Conservation (phyloP, 2,329 filamentous ascomycete genomes). For the Colletotrichum sp. region DNA sequence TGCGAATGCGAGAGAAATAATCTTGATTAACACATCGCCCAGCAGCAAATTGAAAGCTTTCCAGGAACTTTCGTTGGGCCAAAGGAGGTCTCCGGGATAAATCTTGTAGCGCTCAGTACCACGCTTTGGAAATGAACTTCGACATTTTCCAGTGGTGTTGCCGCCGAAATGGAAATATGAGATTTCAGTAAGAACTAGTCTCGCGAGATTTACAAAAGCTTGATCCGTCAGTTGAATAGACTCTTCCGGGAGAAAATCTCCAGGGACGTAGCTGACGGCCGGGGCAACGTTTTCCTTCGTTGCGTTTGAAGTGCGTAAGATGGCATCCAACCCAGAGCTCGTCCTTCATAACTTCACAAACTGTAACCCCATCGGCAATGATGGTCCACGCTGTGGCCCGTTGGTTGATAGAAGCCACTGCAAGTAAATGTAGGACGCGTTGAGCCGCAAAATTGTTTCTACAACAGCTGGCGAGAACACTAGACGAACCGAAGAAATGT, state of each 20-base stretch:
- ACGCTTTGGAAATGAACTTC: not conserved
- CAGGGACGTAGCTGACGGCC: not conserved
- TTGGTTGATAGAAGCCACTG: not conserved
- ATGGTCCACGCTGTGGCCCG: not conserved
- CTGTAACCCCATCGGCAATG: not conserved
- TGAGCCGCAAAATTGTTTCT: not conserved
- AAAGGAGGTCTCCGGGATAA: constrained; percentile 32
- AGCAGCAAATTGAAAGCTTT: constrained; percentile 36
- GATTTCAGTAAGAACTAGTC: constrained; percentile 29
- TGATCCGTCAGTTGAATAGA: constrained; percentile 35
- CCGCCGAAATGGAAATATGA: constrained; percentile 34
- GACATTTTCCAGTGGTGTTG: not conserved
- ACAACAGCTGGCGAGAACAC: not conserved
- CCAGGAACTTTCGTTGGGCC: constrained; percentile 31
- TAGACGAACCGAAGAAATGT: not conserved
- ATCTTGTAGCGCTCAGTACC: constrained; percentile 28
- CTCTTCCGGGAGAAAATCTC: constrained; percentile 7
- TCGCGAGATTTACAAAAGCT: constrained; percentile 32
- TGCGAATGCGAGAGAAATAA: constrained; percentile 30
- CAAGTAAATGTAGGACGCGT: not conserved
- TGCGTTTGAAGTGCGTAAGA: not conserved
- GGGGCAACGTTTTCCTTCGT: not conserved
- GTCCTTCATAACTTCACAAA: not conserved
- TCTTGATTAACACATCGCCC: constrained; percentile 31
- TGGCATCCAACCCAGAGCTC: not conserved